These are phyloP conservation scores for Scenedesmus sp. DNA, from an alignment of 163 green algal genomes.

Conservation along the genomic window DNA sequence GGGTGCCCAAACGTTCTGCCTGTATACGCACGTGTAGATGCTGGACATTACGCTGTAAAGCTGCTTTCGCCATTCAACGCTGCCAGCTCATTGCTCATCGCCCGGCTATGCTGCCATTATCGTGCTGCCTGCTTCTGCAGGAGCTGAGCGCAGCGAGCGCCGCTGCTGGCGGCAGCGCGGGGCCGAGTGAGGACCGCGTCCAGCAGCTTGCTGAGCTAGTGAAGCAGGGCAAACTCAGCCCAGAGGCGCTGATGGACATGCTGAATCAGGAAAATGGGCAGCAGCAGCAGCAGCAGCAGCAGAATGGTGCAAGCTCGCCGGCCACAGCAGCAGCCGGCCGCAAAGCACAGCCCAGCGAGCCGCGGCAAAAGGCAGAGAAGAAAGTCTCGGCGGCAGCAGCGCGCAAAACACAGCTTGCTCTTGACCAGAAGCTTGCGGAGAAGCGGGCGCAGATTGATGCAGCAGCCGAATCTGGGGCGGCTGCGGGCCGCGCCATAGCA, in stretches of 20 bases:
- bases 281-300: slow-evolving; percentile 17
- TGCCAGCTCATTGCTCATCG: too few relatives aligned
- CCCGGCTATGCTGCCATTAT: too few relatives aligned
- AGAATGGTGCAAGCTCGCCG: background rate
- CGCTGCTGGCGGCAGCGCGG: background rate
- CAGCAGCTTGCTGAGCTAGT: background rate
- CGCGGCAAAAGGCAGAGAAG: background rate
- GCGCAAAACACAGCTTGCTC: too few relatives aligned
- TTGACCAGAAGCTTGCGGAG: background rate
- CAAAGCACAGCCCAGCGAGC: background rate
- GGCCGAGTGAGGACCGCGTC: background rate
- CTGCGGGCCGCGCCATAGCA: background rate
- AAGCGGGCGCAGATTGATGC: background rate
- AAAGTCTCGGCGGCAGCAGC: background rate
- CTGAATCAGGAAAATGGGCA: background rate
- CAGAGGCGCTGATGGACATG: background rate
- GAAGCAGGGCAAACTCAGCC: background rate
- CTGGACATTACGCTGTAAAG: background rate
- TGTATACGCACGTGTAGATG: too few relatives aligned
- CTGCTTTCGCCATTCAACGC: too few relatives aligned
- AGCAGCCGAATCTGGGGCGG: background rate
- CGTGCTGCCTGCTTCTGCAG: background rate
- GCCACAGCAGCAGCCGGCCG: background rate
- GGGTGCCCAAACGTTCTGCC: too few relatives aligned
- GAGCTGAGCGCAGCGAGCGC: background rate